Conservation (phyloP, 176 grass and related monocot species). For the Oryza brachyantha region DNA sequence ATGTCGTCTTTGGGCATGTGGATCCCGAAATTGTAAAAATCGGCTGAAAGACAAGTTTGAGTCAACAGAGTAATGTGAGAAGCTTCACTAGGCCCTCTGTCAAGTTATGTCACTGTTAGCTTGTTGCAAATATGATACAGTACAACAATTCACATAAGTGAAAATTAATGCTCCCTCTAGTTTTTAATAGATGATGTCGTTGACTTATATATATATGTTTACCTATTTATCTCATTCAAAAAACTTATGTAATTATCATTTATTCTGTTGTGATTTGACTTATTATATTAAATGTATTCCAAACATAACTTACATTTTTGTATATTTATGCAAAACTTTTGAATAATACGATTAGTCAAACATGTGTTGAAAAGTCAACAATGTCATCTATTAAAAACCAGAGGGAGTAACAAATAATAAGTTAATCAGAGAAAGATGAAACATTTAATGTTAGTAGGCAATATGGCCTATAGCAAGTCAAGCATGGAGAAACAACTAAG, state of each 20-base stretch:
- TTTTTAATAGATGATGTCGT: too few relatives aligned
- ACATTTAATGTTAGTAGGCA: neutral
- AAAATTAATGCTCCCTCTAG: too few relatives aligned
- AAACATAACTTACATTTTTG: too few relatives aligned
- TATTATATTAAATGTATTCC: too few relatives aligned
- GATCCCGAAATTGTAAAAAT: conserved; percentile 94
- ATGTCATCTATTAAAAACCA: too few relatives aligned
- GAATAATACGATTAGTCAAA: too few relatives aligned
- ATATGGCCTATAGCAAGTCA: neutral
- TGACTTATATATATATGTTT: too few relatives aligned
- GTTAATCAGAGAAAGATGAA: neutral
- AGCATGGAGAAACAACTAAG: neutral
- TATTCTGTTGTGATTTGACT: too few relatives aligned
- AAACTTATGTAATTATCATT: too few relatives aligned
- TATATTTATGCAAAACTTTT: too few relatives aligned
- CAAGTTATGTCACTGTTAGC: conserved; percentile 38
- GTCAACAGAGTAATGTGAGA: conserved; percentile 50
- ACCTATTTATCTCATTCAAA: too few relatives aligned
- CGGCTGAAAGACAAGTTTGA: conserved; percentile 70
- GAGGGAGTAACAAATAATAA: conserved; percentile 6
- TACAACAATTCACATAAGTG: neutral
- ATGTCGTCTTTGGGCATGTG: conserved; percentile 69
- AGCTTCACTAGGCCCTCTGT: conserved; percentile 28
- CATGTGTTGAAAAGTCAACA: too few relatives aligned
- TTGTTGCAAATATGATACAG: neutral